Evolutionary conservation across 2,329 filamentous ascomycete genomes (phyloP).

Genomic region (Talaromyces sp.): DNA sequence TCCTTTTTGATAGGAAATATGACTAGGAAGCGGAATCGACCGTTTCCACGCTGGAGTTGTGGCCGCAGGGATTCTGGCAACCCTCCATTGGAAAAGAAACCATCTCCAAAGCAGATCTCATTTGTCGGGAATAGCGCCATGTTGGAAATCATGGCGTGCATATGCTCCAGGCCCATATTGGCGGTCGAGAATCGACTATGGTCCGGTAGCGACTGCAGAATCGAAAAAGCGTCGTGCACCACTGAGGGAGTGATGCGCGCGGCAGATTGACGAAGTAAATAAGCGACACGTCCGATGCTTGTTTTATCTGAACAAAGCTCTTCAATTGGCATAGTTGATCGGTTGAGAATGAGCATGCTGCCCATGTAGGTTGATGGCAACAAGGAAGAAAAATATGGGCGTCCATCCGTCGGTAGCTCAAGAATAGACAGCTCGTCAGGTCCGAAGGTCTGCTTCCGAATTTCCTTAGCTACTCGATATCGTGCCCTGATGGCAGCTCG

Average conservation of each 20-base stretch:
- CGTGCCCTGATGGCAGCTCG: conserved; percentile 3
- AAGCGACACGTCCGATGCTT: conserved; percentile 7
- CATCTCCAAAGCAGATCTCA: background rate
- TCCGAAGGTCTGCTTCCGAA: conserved; percentile 5
- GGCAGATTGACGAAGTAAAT: conserved; percentile 5
- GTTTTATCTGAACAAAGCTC: conserved; percentile 2
- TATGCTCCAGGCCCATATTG: conserved; percentile 10
- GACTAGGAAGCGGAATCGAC: conserved; percentile 7
- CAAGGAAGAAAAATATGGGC: conserved; percentile 3
- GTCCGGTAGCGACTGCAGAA: conserved; percentile 4
- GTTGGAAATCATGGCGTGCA: conserved; percentile 10
- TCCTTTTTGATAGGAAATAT: conserved; percentile 4
- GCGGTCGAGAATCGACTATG: conserved; percentile 9
- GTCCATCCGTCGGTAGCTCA: conserved; percentile 1
- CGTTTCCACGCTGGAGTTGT: conserved; percentile 7
- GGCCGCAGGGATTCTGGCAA: background rate
- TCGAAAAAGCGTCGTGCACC: conserved; percentile 8
- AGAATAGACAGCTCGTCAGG: conserved; percentile 7
- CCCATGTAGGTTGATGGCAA: conserved; percentile 10
- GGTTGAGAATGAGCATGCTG: conserved; percentile 3
- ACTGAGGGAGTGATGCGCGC: conserved; percentile 1
- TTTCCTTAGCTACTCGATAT: conserved; percentile 4
- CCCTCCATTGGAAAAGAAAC: background rate
- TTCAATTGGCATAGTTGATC: conserved; percentile 1
- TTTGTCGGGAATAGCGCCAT: conserved; percentile 1